Evolutionary conservation across 2,329 filamentous ascomycete genomes (phyloP).

Genomic region (Sporothrix globosa): DNA sequence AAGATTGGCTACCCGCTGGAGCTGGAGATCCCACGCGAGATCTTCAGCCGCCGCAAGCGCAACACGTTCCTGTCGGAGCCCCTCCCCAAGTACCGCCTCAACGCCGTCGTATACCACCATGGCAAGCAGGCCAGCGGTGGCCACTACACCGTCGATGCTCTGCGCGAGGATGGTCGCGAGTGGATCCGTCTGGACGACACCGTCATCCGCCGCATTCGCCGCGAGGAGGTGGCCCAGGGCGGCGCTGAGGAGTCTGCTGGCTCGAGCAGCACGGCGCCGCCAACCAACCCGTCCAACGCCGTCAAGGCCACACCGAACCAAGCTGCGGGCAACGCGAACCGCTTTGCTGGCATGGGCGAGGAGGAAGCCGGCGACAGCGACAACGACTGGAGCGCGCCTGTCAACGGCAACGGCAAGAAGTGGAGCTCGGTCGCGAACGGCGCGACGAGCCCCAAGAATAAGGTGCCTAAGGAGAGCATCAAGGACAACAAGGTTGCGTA

Average conservation of each 20-base stretch:
- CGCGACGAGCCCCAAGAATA: conserved; percentile 54
- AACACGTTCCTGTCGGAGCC: conserved; percentile 66
- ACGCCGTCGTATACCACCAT: conserved; percentile 93
- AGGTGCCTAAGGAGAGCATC: conserved; percentile 64
- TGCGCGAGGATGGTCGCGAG: conserved; percentile 89
- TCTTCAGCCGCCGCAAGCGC: conserved; percentile 76
- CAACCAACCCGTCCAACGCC: neutral
- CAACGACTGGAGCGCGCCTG: conserved; percentile 68
- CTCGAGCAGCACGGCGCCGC: neutral
- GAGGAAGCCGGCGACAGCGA: conserved; percentile 62
- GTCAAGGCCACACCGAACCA: neutral
- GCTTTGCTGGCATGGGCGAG: conserved; percentile 72
- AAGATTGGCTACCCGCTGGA: conserved; percentile 94
- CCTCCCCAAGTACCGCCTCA: conserved; percentile 81
- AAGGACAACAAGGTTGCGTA: conserved; percentile 98
- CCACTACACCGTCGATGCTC: conserved; percentile 97
- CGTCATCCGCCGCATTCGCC: conserved; percentile 78
- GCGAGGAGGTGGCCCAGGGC: conserved; percentile 85
- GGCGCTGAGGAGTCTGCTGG: conserved; percentile 71
- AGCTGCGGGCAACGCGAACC: conserved; percentile 64
- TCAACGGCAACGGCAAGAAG: conserved; percentile 70
- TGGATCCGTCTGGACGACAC: conserved; percentile 98
- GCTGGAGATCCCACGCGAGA: conserved; percentile 88
- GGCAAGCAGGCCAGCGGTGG: conserved; percentile 95
- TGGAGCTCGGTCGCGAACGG: conserved; percentile 73